Conservation (phyloP, 2,329 filamentous ascomycete genomes). For the Ambrosiella cleistominuta region DNA sequence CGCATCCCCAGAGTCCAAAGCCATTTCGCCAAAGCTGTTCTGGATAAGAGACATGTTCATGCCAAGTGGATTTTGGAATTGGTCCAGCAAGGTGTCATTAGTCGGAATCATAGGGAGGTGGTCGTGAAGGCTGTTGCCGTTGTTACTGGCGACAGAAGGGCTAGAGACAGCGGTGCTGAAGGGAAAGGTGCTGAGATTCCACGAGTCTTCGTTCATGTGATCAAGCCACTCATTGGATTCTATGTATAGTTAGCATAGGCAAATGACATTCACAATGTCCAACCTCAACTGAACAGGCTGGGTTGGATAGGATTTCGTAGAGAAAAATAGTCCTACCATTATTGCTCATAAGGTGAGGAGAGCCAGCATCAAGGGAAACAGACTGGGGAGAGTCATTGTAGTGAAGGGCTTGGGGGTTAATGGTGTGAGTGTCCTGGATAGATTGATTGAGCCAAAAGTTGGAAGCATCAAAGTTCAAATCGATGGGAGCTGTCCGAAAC, state of each 20-base stretch:
- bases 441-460: neutral
- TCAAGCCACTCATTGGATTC: constrained; percentile 10
- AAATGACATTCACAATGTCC: too few relatives aligned
- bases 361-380: too few relatives aligned
- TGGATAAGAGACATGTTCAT: constrained; percentile 78
- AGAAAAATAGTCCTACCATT: too few relatives aligned
- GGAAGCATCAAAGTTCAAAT: neutral
- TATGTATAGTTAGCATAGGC: neutral
- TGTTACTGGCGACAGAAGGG: constrained; percentile 86
- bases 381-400: too few relatives aligned
- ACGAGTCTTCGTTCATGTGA: constrained; percentile 3
- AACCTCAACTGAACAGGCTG: too few relatives aligned
- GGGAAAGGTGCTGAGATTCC: constrained; percentile 1
- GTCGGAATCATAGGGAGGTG: constrained; percentile 11
- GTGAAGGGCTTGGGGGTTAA: too few relatives aligned
- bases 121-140: constrained; percentile 50
- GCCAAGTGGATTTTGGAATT: constrained; percentile 22
- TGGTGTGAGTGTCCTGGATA: too few relatives aligned
- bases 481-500: neutral
- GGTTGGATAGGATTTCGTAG: too few relatives aligned
- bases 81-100: constrained; percentile 10
- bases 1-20: constrained; percentile 24
- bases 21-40: constrained; percentile 55
- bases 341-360: too few relatives aligned
- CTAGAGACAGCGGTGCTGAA: constrained; percentile 68